phyloP scores from a whole-genome alignment of 1,284 basidiomycete species.

The Boletellus dicymbophilus region DNA sequence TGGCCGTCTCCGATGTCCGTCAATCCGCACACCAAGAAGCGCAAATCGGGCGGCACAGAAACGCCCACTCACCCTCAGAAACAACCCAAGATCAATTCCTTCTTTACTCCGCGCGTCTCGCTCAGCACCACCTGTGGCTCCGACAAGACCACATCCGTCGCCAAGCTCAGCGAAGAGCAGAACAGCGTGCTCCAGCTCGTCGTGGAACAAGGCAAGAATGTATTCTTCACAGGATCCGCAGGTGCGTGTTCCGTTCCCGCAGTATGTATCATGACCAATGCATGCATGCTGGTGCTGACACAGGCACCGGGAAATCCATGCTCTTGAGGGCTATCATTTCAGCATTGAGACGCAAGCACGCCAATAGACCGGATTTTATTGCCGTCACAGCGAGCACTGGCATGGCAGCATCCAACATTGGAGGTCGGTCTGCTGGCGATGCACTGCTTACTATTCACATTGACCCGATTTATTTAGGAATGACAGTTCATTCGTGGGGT shows the following conservation, averaged over 20 bases:
- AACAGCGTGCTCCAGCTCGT: conserved; percentile 44
- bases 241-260: conserved; percentile 32
- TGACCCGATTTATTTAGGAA: conserved; percentile 26
- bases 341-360: conserved; percentile 67
- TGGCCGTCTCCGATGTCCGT: too few relatives aligned
- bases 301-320: conserved; percentile 82
- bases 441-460: not conserved
- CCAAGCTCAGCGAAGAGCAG: conserved; percentile 48
- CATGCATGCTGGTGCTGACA: conserved; percentile 1
- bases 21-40: conserved; percentile 41
- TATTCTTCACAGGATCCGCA: conserved; percentile 56
- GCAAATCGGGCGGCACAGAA: conserved; percentile 37
- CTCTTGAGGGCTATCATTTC: conserved; percentile 75
- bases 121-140: conserved; percentile 30
- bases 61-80: conserved; percentile 27
- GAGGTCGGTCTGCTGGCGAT: conserved; percentile 43
- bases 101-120: conserved; percentile 45
- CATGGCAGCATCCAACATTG: conserved; percentile 84
- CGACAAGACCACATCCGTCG: conserved; percentile 34
- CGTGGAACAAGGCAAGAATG: conserved; percentile 46
- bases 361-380: conserved; percentile 54
- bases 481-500: conserved; percentile 82
- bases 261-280: too few relatives aligned
- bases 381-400: conserved; percentile 72
- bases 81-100: conserved; percentile 43